Evolutionary conservation across 176 grass and related monocot genomes (phyloP).

Genomic region (Urochloa ruziziensis): DNA sequence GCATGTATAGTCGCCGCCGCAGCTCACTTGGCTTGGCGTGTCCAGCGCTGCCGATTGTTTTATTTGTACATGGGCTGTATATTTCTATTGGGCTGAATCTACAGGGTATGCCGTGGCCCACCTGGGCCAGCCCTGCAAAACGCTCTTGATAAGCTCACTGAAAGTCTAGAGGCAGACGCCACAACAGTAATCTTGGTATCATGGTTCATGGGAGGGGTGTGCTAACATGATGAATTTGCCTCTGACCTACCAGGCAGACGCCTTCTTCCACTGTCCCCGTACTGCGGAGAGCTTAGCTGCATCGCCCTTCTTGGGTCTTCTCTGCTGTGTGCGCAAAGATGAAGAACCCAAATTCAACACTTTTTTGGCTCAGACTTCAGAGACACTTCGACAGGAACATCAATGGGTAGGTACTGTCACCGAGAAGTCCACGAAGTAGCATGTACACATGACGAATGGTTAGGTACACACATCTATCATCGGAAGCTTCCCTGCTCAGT

Average conservation of each 20-base stretch:
- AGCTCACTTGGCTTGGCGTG: too few species aligned
- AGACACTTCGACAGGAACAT: background rate
- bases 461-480: background rate
- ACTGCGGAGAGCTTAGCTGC: background rate
- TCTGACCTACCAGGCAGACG: too few species aligned
- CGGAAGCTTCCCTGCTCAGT: background rate
- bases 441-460: background rate
- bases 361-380: background rate
- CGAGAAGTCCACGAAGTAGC: background rate
- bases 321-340: background rate
- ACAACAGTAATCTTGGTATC: background rate
- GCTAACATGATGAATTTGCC: background rate
- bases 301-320: constrained; percentile 36
- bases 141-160: too few species aligned
- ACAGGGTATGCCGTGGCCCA: too few species aligned
- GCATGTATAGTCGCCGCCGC: background rate
- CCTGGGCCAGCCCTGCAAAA: background rate
- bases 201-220: background rate
- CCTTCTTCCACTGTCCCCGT: constrained; percentile 14
- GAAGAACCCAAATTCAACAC: background rate
- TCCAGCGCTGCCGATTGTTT: too few species aligned
- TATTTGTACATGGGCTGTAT: too few species aligned
- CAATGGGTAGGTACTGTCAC: background rate
- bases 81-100: too few species aligned
- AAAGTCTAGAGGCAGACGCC: too few species aligned